phyloP scores from a whole-genome alignment of 257 asterid genomes.

The Ehretia macrophylla region DNA sequence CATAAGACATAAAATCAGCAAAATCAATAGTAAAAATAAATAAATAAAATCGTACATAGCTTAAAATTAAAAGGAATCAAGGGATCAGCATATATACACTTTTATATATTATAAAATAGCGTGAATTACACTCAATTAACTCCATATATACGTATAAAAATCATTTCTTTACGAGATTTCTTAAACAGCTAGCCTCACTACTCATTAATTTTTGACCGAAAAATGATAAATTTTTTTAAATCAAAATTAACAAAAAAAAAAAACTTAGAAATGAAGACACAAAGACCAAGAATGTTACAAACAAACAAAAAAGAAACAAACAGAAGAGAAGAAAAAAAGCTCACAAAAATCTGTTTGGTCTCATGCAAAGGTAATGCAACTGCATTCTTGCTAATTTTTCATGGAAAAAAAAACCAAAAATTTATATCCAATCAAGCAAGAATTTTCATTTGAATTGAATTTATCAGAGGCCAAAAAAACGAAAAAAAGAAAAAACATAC shows the following conservation, averaged over 20 bases:
- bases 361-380: slow-evolving; percentile 1
- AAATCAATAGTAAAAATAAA: too few species aligned
- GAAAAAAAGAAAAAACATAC: too few species aligned
- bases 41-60: too few species aligned
- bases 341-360: not conserved
- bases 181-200: not conserved
- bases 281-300: not conserved
- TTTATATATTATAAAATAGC: too few species aligned
- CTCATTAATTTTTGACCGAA: not conserved
- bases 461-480: not conserved
- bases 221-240: too few species aligned
- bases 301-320: not conserved
- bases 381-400: not conserved
- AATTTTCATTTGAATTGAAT: not conserved
- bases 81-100: not conserved
- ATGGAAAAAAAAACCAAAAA: not conserved
- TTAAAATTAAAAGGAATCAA: not conserved
- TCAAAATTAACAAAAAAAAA: not conserved
- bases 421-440: not conserved
- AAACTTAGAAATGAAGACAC: too few species aligned
- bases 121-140: not conserved
- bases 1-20: too few species aligned
- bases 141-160: not conserved
- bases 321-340: not conserved
- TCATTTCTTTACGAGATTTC: not conserved